phyloP scores from a whole-genome alignment of 805 yeast genomes.

The Wickerhamiella sergipiensis region DNA sequence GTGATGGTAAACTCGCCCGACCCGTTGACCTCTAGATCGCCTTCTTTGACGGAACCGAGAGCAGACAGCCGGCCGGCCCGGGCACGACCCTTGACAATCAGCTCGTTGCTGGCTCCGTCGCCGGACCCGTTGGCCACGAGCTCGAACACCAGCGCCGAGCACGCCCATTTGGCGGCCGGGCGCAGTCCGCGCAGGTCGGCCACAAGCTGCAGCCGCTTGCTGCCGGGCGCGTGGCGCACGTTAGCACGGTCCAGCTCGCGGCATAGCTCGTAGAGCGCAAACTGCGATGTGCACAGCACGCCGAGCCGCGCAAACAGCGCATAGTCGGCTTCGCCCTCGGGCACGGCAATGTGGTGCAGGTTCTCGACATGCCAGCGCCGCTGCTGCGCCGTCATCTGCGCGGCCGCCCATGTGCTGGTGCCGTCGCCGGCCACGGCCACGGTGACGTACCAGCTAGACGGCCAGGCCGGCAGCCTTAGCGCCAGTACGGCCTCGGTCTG shows the following conservation, averaged over 20 bases:
- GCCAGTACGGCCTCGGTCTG: slow-evolving; percentile 16
- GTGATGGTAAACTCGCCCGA: slow-evolving; percentile 7
- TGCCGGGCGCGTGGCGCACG: slow-evolving; percentile 12
- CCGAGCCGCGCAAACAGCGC: slow-evolving; percentile 17
- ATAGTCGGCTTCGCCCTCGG: slow-evolving; percentile 20
- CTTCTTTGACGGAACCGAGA: slow-evolving; percentile 6
- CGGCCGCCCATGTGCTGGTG: slow-evolving; percentile 13
- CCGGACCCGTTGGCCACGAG: slow-evolving; percentile 2
- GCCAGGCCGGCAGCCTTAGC: slow-evolving; percentile 26
- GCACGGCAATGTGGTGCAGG: slow-evolving; percentile 8
- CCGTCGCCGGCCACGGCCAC: slow-evolving; percentile 21
- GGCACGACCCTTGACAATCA: slow-evolving; percentile 11
- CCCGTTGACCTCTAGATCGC: slow-evolving; percentile 2
- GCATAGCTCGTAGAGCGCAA: slow-evolving; percentile 21
- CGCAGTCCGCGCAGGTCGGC: slow-evolving; percentile 11
- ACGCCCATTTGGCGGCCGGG: slow-evolving; percentile 13
- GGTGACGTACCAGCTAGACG: slow-evolving; percentile 28
- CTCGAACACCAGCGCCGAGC: slow-evolving; percentile 14
- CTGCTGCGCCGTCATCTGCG: slow-evolving; percentile 11
- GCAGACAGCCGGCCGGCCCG: slow-evolving; percentile 4
- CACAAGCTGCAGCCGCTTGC: slow-evolving; percentile 8
- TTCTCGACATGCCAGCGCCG: slow-evolving; percentile 17
- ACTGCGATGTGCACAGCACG: slow-evolving; percentile 17
- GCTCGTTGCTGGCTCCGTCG: not conserved
- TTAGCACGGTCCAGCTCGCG: slow-evolving; percentile 18